Evolutionary conservation across 371 early-diverging fungal species (phyloP), one percentile per base, ranked within the genome.

Genomic region (Circinella minor): DNA sequence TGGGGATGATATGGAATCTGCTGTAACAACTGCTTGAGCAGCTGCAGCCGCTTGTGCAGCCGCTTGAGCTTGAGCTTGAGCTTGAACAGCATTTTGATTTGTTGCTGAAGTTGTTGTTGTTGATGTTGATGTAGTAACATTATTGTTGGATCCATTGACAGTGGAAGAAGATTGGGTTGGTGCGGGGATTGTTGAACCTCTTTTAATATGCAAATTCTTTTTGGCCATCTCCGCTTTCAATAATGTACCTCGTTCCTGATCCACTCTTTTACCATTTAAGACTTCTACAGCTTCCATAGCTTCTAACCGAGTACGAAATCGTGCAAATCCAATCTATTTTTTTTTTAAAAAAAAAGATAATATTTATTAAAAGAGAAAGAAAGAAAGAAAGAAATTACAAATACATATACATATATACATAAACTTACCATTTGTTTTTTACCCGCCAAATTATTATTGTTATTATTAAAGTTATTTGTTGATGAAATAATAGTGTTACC

Each of bases 391-490:
- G 27, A 27, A 27, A 27, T 27, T 2, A 27, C 2, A 27, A 1
- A 27, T 27, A 27, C 2, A 27, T 27, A 27, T 27, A 27, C 2
- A 27, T 27, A 27, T 27, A 27, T 27, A 27, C 2, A 27, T 27
- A 27, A 27, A 27, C 27, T 82, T 90, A 96, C 97, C 86, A 94
- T 95, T 84, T 96, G 95, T 76, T 95, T 94, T 74, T 91, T 57
- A n/a, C 57, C 36, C 6, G 34, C 5, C n/a, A 11, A 11, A 34
- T 43, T 43, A 43, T 43, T 43, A 43, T 43, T 43, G 3, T 43
- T 43, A 43, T 43, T 43, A 43, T 43, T 43, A 43, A 9, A 9
- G 43, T 11, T 43, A 43, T 43, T 43, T 43, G 43, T 43, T 43
- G 43, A 1, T 43, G 43, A 9, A 27, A 27, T 43, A 11, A 9